Percentiles rank a stretch among this genome's conserved stretches.
phyloP scores from a whole-genome alignment of 202 grass and related monocot species.

The Carex sylvatica region DNA sequence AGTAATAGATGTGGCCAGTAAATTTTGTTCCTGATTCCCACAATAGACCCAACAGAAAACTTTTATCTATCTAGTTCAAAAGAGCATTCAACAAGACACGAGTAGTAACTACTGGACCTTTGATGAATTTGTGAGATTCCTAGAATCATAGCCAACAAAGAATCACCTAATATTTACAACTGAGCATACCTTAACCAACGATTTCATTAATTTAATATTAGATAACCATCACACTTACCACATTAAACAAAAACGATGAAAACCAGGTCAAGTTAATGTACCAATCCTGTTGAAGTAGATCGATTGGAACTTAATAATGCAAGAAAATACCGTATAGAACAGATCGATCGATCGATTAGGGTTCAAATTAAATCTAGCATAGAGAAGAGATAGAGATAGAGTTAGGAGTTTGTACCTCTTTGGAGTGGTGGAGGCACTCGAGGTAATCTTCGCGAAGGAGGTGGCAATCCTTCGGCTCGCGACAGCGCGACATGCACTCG shows the following conservation, averaged over 20 bases:
- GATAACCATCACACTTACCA: not conserved
- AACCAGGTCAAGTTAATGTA: not conserved
- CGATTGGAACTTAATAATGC: not conserved
- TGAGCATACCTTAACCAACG: not conserved
- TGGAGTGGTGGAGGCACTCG: conserved; percentile 97
- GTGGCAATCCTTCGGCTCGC: conserved; percentile 78
- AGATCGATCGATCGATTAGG: conserved; percentile 1
- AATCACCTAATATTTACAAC: not conserved
- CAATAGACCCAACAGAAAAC: not conserved
- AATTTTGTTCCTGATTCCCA: not conserved
- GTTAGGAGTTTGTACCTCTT: conserved; percentile 41
- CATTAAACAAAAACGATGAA: not conserved
- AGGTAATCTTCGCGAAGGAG: conserved; percentile 97
- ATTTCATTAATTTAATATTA: not conserved
- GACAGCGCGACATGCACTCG: conserved; percentile 97
- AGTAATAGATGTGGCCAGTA: not conserved
- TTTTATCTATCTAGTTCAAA: not conserved
- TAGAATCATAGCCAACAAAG: not conserved
- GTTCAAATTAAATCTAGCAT: conserved; percentile 1
- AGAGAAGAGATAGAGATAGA: not conserved
- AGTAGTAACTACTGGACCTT: not conserved
- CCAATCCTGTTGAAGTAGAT: not conserved
- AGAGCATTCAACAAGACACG: not conserved
- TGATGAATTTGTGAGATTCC: not conserved
- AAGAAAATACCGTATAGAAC: not conserved